Evolutionary conservation across 1,284 basidiomycete genomes (phyloP).

Genomic region (Quambalaria eucalypti): DNA sequence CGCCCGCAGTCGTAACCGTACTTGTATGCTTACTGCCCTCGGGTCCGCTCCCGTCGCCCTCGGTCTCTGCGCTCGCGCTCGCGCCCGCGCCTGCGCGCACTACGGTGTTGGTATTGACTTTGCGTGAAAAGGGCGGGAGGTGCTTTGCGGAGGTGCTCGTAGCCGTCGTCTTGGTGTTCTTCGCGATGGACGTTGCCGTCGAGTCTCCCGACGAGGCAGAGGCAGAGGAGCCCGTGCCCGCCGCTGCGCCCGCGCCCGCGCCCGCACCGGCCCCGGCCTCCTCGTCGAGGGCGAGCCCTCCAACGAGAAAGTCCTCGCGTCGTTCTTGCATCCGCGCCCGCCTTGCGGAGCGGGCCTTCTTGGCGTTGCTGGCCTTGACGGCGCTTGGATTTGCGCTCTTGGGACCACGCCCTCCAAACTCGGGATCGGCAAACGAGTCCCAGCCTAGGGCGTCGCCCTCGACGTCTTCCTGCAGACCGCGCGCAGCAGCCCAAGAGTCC

Average conservation of each 20-base stretch:
- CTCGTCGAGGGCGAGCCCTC: conserved; percentile 12
- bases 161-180: neutral
- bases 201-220: too few species aligned
- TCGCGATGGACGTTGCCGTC: too few species aligned
- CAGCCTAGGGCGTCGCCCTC: neutral
- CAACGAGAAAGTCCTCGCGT: neutral
- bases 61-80: neutral
- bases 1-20: neutral
- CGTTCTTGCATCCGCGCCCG: neutral
- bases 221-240: neutral
- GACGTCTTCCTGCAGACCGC: neutral
- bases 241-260: neutral
- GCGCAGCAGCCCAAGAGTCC: neutral
- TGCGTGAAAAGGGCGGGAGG: neutral
- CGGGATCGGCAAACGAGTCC: neutral
- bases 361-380: neutral
- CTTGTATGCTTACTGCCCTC: neutral
- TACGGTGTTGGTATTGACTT: neutral
- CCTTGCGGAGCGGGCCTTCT: neutral
- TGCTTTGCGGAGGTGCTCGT: too few species aligned
- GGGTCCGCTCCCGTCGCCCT: neutral
- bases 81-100: neutral
- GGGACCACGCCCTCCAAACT: neutral
- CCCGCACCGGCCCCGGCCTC: neutral
- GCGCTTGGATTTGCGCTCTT: too few species aligned